Percentiles rank a stretch among this genome's conserved stretches.
These are phyloP conservation scores for Caryopteris hybrid DNA, from an alignment of 305 asterid genomes.

Conservation along the genomic window DNA sequence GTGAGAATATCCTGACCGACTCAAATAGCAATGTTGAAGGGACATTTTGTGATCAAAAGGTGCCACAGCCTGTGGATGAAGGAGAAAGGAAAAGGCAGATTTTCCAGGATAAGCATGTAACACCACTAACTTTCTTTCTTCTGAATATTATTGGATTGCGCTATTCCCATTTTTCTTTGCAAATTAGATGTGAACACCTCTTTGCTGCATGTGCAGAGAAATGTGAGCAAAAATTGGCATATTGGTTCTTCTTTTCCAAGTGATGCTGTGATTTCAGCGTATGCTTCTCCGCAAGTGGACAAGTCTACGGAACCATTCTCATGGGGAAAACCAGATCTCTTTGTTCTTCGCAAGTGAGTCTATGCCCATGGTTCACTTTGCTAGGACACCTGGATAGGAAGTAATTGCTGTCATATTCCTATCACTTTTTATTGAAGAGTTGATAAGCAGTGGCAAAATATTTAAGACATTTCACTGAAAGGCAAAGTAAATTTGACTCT, in stretches of 20 bases:
- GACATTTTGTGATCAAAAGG: slow-evolving; percentile 23
- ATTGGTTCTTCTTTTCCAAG: slow-evolving; percentile 87
- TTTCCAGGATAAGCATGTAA: slow-evolving; percentile 93
- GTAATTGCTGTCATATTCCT: not conserved
- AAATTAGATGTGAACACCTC: not conserved
- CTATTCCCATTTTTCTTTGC: slow-evolving; percentile 11
- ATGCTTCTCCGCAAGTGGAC: slow-evolving; percentile 88
- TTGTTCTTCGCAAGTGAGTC: slow-evolving; percentile 88
- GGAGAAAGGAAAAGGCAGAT: slow-evolving; percentile 43
- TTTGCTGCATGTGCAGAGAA: slow-evolving; percentile 53
- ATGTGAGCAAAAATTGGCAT: slow-evolving; percentile 98
- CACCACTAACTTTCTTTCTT: slow-evolving; percentile 1
- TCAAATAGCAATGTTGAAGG: slow-evolving; percentile 32
- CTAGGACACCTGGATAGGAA: not conserved
- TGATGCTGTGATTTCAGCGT: slow-evolving; percentile 79
- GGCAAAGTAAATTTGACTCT: not conserved
- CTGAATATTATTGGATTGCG: not conserved
- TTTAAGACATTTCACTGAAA: not conserved
- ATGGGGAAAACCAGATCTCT: slow-evolving; percentile 96
- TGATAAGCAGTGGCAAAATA: not conserved
- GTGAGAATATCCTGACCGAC: slow-evolving; percentile 20
- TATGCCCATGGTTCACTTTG: not conserved
- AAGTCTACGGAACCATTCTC: slow-evolving; percentile 78
- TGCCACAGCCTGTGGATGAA: slow-evolving; percentile 32
- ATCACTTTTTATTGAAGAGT: not conserved